phyloP scores from a whole-genome alignment of 2,329 filamentous ascomycete genomes.

The Epichloe gansuensis region DNA sequence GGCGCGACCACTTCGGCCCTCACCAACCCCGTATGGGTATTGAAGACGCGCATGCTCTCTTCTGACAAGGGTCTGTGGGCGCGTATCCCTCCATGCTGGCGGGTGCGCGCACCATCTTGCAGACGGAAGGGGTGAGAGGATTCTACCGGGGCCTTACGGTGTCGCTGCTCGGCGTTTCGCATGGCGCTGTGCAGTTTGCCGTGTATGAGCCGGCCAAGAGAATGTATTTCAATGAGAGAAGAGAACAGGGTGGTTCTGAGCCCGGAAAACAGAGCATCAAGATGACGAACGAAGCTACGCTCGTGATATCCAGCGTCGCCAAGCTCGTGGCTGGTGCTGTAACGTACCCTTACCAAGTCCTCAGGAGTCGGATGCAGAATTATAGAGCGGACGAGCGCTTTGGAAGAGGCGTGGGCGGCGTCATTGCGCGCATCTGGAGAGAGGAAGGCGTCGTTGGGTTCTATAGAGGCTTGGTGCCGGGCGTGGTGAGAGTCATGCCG shows the following conservation, averaged over 20 bases:
- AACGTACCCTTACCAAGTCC: constrained; percentile 92
- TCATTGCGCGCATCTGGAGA: constrained; percentile 59
- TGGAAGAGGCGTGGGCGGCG: constrained; percentile 56
- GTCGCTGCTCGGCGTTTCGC: constrained; percentile 73
- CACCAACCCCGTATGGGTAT: constrained; percentile 95
- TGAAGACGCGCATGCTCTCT: constrained; percentile 94
- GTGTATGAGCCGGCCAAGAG: constrained; percentile 68
- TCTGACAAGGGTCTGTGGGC: constrained; percentile 60
- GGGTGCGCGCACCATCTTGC: constrained; percentile 55
- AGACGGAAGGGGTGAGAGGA: constrained; percentile 60
- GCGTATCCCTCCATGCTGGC: constrained; percentile 71
- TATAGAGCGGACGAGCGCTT: constrained; percentile 71
- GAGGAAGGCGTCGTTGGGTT: constrained; percentile 76
- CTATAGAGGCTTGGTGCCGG: constrained; percentile 83
- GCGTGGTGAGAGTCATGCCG: constrained; percentile 80
- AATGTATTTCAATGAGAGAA: constrained; percentile 31
- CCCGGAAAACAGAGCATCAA: background rate
- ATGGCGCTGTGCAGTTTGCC: constrained; percentile 91
- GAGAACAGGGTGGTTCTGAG: background rate
- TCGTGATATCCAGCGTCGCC: constrained; percentile 66
- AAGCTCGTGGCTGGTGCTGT: constrained; percentile 83
- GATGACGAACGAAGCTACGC: constrained; percentile 61
- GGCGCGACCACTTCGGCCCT: constrained; percentile 67
- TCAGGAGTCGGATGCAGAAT: constrained; percentile 78
- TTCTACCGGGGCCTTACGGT: constrained; percentile 84